These are phyloP conservation scores for Blepharisma japonicum DNA, from an alignment of 73 alveolate species.

Conservation along the genomic window DNA sequence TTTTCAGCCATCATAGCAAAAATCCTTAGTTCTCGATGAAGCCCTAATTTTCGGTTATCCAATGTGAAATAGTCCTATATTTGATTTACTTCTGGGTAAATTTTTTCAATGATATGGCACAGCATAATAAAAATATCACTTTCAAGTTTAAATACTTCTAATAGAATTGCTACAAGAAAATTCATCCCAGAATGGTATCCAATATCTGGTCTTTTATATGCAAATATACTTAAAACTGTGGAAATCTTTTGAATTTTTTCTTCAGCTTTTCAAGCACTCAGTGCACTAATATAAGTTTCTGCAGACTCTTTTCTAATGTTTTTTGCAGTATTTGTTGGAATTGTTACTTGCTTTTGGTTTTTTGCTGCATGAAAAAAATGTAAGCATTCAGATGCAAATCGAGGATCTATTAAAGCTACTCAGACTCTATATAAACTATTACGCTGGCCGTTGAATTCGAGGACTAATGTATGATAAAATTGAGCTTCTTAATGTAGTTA, in stretches of 20 bases:
- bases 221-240: neutral
- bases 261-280: neutral
- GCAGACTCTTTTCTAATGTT: neutral
- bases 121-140: neutral
- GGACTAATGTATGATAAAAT: too few species aligned
- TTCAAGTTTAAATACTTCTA: neutral
- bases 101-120: neutral
- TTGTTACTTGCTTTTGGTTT: neutral
- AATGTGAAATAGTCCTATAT: neutral
- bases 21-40: neutral
- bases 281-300: neutral
- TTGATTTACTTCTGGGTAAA: neutral
- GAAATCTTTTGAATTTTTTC: neutral
- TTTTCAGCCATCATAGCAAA: constrained; percentile 1
- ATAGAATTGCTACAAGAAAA: neutral
- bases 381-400: neutral
- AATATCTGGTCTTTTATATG: neutral
- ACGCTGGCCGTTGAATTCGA: neutral
- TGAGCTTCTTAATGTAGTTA: too few species aligned
- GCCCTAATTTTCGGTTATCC: neutral
- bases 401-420: neutral
- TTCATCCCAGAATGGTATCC: constrained; percentile 13
- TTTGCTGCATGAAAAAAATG: neutral
- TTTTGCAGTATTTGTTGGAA: neutral
- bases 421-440: neutral